Evolutionary conservation across 2,329 filamentous ascomycete genomes (phyloP), one percentile per base, ranked within the genome.

Genomic region (Aspergillus sclerotialis): DNA sequence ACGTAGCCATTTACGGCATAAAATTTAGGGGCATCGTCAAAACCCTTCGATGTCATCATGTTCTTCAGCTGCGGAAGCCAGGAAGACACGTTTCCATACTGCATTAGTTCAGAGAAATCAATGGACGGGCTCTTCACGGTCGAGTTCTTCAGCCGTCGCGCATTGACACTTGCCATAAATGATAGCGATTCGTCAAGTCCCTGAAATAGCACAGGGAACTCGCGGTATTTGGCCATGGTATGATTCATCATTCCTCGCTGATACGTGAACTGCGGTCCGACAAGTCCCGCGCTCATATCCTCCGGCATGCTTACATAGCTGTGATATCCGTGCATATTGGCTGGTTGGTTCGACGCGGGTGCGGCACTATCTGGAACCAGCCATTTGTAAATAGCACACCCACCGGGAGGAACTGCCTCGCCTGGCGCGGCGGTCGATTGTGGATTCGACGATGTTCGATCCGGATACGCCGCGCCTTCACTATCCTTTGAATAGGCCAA

Each of bases 1-100:
- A 56, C 40, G 37, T 47, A 53, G 12, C 53, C 49, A 29, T 55
- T 56, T 30, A 55, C 43, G 11, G 41, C 31, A 38, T 40, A 37
- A 38, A 52, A 53, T 7, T 16, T 32, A 15, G 48, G 45, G 11
- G 35, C 30, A n/a, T 16, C 23, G 8, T 28, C 25, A 15, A 29
- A 35, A 16, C 23, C 14, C 11, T 7, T n/a, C n/a, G 32, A 26
- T 5, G 23, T n/a, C 24, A 28, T 14, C 15, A 28, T 5, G 16
- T 28, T 37, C 4, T 17, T 32, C 24, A 32, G 18, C 35, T 37
- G 35, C 21, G 35, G 35, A 15, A 15, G 15, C 35, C 35, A 37
- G 16, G 23, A n/a, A 5, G 29, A 32, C 18, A 9, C 19, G 21
- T 37, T 37, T 2, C 35, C 35, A 32, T 28, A 32, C 24, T n/a